phyloP scores from a whole-genome alignment of 345 rosid species.

The Salix brachista region DNA sequence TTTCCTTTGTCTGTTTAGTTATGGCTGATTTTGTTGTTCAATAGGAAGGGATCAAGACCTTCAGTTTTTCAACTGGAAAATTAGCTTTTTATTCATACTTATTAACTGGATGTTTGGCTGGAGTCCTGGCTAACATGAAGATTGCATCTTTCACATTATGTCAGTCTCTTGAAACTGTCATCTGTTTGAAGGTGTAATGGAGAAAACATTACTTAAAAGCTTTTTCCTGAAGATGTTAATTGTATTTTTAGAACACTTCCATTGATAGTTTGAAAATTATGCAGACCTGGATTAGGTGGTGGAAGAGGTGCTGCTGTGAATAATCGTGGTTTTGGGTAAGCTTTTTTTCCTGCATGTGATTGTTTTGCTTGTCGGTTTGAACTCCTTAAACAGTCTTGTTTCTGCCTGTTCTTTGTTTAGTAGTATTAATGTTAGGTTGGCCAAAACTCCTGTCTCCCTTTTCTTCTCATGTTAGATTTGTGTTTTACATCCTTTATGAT shows the following conservation, averaged over 20 bases:
- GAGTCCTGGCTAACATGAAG: neutral
- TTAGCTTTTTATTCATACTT: neutral
- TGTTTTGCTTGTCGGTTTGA: neutral
- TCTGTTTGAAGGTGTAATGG: neutral
- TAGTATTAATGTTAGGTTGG: neutral
- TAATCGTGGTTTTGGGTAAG: conserved; percentile 50
- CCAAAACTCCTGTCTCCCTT: neutral
- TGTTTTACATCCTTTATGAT: neutral
- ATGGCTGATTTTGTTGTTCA: neutral
- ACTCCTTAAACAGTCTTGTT: neutral
- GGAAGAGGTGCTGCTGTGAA: conserved; percentile 28
- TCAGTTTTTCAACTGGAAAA: neutral
- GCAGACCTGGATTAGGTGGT: conserved; percentile 53
- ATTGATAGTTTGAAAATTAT: conserved; percentile 16
- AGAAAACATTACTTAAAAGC: neutral
- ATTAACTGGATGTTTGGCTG: neutral
- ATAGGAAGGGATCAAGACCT: neutral
- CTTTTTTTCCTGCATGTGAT: neutral
- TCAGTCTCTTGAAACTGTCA: neutral
- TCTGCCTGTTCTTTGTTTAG: too few species aligned
- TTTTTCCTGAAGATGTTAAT: neutral
- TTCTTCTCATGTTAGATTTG: neutral
- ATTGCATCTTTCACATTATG: neutral
- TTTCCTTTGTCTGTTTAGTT: neutral
- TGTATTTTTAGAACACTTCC: neutral